Evolutionary conservation across 805 yeast species (phyloP).

Genomic region (Saccharomycopsis sp.): DNA sequence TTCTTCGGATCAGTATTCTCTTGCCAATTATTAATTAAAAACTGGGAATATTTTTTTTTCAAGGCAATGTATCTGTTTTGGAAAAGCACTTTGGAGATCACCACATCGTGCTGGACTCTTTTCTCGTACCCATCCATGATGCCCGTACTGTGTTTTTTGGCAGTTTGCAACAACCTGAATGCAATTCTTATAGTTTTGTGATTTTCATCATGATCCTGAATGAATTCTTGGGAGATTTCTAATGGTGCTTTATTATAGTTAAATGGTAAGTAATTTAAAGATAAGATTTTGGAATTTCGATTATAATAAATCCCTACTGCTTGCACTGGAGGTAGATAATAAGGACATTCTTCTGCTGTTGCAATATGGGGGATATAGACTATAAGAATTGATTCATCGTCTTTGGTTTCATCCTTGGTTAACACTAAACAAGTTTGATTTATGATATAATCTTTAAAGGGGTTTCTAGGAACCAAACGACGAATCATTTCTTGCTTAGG

Average conservation of each 20-base stretch:
- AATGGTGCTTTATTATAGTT: too few relatives aligned
- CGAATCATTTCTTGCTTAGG: too few relatives aligned
- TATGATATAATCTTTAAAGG: constrained; percentile 69
- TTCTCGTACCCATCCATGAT: constrained; percentile 77
- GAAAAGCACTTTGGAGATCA: constrained; percentile 72
- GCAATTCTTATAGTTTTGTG: too few relatives aligned
- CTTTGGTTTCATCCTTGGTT: too few relatives aligned
- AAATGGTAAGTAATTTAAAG: too few relatives aligned
- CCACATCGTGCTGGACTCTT: constrained; percentile 78
- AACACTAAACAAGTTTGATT: constrained; percentile 72
- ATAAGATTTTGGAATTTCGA: too few relatives aligned
- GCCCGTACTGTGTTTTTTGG: constrained; percentile 76
- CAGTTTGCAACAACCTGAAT: constrained; percentile 64
- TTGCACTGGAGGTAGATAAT: too few relatives aligned
- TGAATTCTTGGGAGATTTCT: too few relatives aligned
- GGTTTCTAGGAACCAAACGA: constrained; percentile 85
- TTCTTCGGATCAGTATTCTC: constrained; percentile 92
- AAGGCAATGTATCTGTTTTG: constrained; percentile 73
- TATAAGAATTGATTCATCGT: too few relatives aligned
- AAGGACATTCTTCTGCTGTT: too few relatives aligned
- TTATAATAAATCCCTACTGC: too few relatives aligned
- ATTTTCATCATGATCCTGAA: constrained; percentile 13
- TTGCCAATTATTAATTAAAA: constrained; percentile 73
- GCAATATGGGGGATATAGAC: too few relatives aligned
- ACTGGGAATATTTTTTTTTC: constrained; percentile 72